phyloP scores from a whole-genome alignment of 768 basidiomycete species.

The Myochromella boudieri region DNA sequence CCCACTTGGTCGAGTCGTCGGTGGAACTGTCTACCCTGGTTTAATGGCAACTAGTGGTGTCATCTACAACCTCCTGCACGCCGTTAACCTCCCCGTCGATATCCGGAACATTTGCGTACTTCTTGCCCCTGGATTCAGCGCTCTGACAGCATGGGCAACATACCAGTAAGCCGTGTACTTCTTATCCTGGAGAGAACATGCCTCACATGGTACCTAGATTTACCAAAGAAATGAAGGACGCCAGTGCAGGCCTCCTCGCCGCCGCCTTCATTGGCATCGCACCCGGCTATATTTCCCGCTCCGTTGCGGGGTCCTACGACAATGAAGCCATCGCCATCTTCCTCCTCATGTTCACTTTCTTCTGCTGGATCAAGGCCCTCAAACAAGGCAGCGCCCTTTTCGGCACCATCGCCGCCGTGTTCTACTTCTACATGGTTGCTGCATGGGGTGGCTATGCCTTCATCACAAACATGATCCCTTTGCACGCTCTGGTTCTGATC shows the following conservation, averaged over 20 bases:
- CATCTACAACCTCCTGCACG: constrained; percentile 89
- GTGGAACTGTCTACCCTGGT: constrained; percentile 97
- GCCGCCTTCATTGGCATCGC: constrained; percentile 98
- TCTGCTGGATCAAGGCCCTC: constrained; percentile 93
- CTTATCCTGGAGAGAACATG: neutral
- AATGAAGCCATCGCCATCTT: constrained; percentile 99
- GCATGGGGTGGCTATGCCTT: constrained; percentile 99
- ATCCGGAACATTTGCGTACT: constrained; percentile 97
- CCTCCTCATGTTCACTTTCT: constrained; percentile 99
- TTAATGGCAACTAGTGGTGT: constrained; percentile 98
- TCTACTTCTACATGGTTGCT: constrained; percentile 99
- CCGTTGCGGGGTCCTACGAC: constrained; percentile 98
- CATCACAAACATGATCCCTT: constrained; percentile 99
- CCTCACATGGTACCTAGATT: constrained; percentile 53
- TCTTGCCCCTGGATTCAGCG: constrained; percentile 95
- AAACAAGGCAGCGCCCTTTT: constrained; percentile 92
- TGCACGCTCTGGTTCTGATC: constrained; percentile 92
- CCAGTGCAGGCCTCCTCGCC: constrained; percentile 93
- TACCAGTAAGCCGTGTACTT: constrained; percentile 67
- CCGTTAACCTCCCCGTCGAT: constrained; percentile 92
- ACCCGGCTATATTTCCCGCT: constrained; percentile 98
- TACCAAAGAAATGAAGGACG: constrained; percentile 94
- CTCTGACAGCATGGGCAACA: constrained; percentile 94
- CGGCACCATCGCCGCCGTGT: constrained; percentile 87
- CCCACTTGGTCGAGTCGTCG: constrained; percentile 96